Conservation (phyloP, 1,139 yeast species). For the Taiozyma sp. region DNA sequence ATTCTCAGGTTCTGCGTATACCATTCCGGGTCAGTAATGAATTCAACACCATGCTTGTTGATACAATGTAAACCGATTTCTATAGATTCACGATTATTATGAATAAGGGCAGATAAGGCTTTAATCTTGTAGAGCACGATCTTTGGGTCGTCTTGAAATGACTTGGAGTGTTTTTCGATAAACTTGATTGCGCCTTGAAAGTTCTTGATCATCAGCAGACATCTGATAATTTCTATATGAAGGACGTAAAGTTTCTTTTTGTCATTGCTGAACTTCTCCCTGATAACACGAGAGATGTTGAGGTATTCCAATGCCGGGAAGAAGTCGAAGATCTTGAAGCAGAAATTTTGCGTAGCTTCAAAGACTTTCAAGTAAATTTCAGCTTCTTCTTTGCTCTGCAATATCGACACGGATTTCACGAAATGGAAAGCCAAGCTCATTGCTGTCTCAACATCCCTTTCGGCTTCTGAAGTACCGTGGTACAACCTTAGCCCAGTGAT, state of each 20-base stretch:
- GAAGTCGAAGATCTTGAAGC: slow-evolving; percentile 15
- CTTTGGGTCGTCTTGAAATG: slow-evolving; percentile 12
- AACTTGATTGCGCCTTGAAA: slow-evolving; percentile 10
- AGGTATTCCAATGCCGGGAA: slow-evolving; percentile 14
- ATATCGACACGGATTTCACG: slow-evolving; percentile 9
- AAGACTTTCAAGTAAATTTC: slow-evolving; percentile 11
- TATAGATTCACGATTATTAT: slow-evolving; percentile 31
- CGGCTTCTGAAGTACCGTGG: slow-evolving; percentile 12
- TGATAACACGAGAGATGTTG: slow-evolving; percentile 4
- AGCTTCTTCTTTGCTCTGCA: slow-evolving; percentile 7
- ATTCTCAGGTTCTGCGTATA: slow-evolving; percentile 24
- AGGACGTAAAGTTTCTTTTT: slow-evolving; percentile 2
- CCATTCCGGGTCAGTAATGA: slow-evolving; percentile 26
- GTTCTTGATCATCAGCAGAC: slow-evolving; percentile 10
- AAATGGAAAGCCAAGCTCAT: slow-evolving; percentile 17
- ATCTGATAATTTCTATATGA: slow-evolving; percentile 14
- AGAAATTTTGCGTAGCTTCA: slow-evolving; percentile 9
- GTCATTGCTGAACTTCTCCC: slow-evolving; percentile 1
- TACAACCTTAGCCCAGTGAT: slow-evolving; percentile 40
- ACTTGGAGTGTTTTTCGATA: slow-evolving; percentile 8
- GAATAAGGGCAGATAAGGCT: slow-evolving; percentile 31
- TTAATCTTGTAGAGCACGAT: slow-evolving; percentile 33
- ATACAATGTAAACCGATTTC: slow-evolving; percentile 34
- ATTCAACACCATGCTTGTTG: slow-evolving; percentile 28
- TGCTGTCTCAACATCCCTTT: slow-evolving; percentile 5